Evolutionary conservation across 208 protist species (phyloP).

Genomic region (Wallacemonas sp.): DNA sequence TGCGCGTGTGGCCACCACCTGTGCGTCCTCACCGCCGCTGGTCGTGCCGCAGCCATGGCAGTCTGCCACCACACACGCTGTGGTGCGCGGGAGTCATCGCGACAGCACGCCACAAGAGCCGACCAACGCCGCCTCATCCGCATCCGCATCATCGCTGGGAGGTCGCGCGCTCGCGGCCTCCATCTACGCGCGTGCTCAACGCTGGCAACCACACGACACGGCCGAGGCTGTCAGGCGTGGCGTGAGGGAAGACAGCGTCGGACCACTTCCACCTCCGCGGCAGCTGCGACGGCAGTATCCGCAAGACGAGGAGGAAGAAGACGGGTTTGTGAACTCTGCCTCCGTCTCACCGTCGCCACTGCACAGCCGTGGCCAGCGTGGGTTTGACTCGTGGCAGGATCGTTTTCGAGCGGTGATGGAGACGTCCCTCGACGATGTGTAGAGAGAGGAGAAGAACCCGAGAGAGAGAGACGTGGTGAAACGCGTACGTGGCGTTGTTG

Average conservation of each 20-base stretch:
- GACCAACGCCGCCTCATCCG: neutral
- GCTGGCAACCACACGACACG: neutral
- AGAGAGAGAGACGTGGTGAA: neutral
- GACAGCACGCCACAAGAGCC: no score
- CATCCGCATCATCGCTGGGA: neutral
- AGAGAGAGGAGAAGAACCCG: neutral
- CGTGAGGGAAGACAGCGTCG: neutral
- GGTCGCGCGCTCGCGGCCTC: neutral
- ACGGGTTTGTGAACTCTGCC: conserved; percentile 3
- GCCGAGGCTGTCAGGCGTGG: neutral
- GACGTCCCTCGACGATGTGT: conserved; percentile 4
- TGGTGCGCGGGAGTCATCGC: no score
- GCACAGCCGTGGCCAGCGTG: neutral
- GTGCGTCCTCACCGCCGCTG: neutral
- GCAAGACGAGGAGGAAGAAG: neutral
- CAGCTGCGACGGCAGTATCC: neutral
- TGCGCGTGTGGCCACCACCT: neutral
- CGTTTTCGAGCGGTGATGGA: conserved; percentile 11
- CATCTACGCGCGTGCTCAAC: neutral
- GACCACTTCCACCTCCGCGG: neutral
- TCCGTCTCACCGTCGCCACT: neutral
- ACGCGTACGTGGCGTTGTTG: neutral
- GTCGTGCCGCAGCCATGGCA: neutral
- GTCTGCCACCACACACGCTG: neutral
- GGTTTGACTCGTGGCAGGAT: conserved; percentile 7